Percentiles rank a stretch among this genome's conserved stretches.
These are phyloP conservation scores for Datisca glomerata DNA, from an alignment of 306 rosid genomes.

Conservation along the genomic window DNA sequence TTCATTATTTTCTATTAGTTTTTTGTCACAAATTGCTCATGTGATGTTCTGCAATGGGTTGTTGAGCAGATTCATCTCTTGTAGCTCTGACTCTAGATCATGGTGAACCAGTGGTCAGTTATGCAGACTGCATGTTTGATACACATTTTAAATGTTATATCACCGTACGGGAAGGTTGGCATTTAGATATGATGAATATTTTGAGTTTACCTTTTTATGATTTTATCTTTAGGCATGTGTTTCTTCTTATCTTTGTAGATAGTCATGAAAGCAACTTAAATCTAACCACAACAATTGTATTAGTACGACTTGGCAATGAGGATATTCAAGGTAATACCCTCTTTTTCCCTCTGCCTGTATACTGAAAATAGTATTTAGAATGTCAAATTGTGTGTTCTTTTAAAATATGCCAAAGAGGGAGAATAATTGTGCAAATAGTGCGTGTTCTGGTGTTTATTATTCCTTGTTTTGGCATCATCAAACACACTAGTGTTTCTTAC, in stretches of 20 bases:
- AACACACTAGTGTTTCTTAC: constrained; percentile 2
- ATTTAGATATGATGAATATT: neutral
- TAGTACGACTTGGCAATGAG: too few species aligned
- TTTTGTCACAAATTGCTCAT: too few species aligned
- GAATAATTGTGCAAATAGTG: neutral
- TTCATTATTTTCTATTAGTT: too few species aligned
- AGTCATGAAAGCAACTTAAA: constrained; percentile 40
- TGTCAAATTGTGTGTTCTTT: constrained; percentile 27
- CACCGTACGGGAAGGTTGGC: constrained; percentile 65
- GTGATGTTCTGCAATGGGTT: too few species aligned
- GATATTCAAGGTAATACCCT: too few species aligned
- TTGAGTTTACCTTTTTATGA: neutral
- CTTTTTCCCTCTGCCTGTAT: constrained; percentile 39
- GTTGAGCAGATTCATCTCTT: constrained; percentile 60
- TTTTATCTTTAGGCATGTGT: neutral
- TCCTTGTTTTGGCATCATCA: neutral
- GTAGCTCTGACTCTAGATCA: constrained; percentile 63
- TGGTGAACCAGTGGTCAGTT: constrained; percentile 52
- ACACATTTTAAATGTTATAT: constrained; percentile 51
- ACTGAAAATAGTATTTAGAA: too few species aligned
- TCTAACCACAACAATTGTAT: constrained; percentile 44
- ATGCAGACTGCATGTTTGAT: constrained; percentile 80
- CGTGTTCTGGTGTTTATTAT: neutral
- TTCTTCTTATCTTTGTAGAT: constrained; percentile 29
- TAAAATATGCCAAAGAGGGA: neutral